These are phyloP conservation scores for Candida pseudoviswanathii DNA, from an alignment of 1,139 yeast genomes.

Conservation along the genomic window DNA sequence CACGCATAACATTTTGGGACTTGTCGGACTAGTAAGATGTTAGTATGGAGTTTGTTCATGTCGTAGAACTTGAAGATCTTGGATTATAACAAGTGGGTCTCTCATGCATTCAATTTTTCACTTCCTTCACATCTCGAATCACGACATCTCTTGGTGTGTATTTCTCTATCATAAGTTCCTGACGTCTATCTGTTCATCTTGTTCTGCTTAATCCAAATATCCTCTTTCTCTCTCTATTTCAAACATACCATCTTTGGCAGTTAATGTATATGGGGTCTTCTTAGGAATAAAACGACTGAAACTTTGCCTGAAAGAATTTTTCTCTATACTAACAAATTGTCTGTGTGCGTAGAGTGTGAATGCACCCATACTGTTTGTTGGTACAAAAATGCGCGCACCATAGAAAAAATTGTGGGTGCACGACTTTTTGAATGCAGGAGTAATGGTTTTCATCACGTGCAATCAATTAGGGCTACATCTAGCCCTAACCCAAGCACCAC, in stretches of 20 bases:
- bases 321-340: conserved; percentile 1
- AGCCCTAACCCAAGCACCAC: neutral
- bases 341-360: neutral
- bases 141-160: neutral
- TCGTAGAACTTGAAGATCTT: too few species aligned
- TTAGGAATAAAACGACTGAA: conserved; percentile 6
- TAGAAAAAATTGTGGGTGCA: neutral
- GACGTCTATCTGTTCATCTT: neutral
- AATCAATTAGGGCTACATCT: neutral
- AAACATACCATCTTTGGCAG: conserved; percentile 17
- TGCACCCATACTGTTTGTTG: neutral
- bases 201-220: conserved; percentile 1
- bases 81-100: neutral
- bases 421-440: neutral
- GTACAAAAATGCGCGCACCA: neutral
- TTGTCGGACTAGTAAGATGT: conserved; percentile 27
- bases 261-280: conserved; percentile 10
- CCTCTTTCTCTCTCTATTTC: neutral
- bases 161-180: neutral
- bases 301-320: conserved; percentile 13
- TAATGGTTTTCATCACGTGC: neutral
- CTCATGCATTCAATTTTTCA: neutral
- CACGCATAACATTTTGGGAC: conserved; percentile 83
- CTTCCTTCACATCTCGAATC: neutral
- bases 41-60: conserved; percentile 13